A percentile compares a stretch with the other conserved stretches of the same genome.
phyloP scores from a whole-genome alignment of 2,329 filamentous ascomycete genomes.

The Beauveria pseudobassiana region DNA sequence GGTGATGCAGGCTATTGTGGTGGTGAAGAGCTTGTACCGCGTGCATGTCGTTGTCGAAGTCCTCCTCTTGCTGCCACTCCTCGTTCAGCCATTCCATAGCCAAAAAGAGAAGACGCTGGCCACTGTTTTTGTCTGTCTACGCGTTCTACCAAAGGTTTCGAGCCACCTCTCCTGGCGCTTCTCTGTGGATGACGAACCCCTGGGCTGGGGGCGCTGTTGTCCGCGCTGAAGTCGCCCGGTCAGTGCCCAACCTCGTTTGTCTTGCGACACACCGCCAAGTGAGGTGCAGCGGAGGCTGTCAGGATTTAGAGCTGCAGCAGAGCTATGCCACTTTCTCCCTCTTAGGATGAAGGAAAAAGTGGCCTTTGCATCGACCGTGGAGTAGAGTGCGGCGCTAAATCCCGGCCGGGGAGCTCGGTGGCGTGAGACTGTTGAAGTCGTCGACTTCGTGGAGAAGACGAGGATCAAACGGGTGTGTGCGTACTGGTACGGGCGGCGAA shows the following conservation, averaged over 20 bases:
- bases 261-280: conserved; percentile 9
- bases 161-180: neutral
- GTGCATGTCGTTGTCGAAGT: conserved; percentile 10
- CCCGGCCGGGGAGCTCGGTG: neutral
- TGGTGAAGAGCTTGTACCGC: conserved; percentile 4
- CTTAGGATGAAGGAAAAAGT: neutral
- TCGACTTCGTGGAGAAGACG: neutral
- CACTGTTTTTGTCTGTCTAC: conserved; percentile 1
- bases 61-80: conserved; percentile 11
- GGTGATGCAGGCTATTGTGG: neutral
- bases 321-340: conserved; percentile 1
- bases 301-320: neutral
- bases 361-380: neutral
- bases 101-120: neutral
- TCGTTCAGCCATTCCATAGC: conserved; percentile 11
- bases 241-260: conserved; percentile 10
- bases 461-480: neutral
- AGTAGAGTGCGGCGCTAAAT: neutral
- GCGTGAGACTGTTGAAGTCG: neutral
- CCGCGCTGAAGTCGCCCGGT: conserved; percentile 1
- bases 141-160: neutral
- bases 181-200: neutral
- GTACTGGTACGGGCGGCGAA: neutral
- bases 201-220: neutral
- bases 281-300: neutral